Conservation (phyloP, 1,139 yeast genomes). For the Pichia sp. region DNA sequence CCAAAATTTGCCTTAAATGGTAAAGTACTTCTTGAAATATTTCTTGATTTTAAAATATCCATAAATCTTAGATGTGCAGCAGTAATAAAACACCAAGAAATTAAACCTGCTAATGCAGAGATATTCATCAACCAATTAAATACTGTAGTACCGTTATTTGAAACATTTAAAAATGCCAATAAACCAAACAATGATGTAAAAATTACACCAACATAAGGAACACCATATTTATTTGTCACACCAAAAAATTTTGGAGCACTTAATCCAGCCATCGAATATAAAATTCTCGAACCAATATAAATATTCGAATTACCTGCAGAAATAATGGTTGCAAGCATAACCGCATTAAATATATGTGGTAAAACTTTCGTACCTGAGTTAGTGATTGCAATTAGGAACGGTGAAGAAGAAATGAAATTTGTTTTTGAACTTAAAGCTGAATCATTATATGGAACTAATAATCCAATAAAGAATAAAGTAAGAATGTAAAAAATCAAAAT, state of each 20-base stretch:
- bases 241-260: constrained; percentile 55
- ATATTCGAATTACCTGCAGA: constrained; percentile 82
- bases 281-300: constrained; percentile 68
- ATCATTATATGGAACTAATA: constrained; percentile 75
- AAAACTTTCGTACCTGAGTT: constrained; percentile 65
- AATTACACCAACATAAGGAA: constrained; percentile 56
- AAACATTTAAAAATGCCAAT: constrained; percentile 62
- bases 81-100: constrained; percentile 67
- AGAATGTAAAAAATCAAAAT: constrained; percentile 75
- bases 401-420: constrained; percentile 40
- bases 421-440: constrained; percentile 29
- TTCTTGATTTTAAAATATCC: constrained; percentile 51
- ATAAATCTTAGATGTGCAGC: constrained; percentile 63
- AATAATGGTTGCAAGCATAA: constrained; percentile 58
- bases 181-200: constrained; percentile 57
- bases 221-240: constrained; percentile 54
- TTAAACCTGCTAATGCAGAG: constrained; percentile 69
- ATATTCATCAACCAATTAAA: constrained; percentile 82
- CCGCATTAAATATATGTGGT: constrained; percentile 72
- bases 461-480: constrained; percentile 73
- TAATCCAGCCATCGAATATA: constrained; percentile 60
- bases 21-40: constrained; percentile 55
- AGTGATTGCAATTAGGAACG: constrained; percentile 51
- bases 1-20: constrained; percentile 65
- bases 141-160: constrained; percentile 56